These are phyloP conservation scores for Blakeslea trispora DNA, from an alignment of 371 early-diverging fungal genomes.

Conservation along the genomic window DNA sequence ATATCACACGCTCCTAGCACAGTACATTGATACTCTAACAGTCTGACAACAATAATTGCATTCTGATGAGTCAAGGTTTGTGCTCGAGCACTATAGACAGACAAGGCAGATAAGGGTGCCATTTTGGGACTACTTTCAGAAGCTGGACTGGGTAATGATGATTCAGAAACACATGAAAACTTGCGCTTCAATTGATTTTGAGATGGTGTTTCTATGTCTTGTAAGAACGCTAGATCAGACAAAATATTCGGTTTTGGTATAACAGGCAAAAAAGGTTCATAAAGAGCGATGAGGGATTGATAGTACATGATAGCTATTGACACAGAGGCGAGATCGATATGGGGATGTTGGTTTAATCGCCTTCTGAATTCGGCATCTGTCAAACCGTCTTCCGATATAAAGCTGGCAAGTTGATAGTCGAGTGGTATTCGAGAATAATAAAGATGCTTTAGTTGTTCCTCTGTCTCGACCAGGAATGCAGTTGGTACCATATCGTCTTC, in stretches of 20 bases:
- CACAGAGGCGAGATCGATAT: conserved; percentile 25
- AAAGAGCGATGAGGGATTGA: conserved; percentile 26
- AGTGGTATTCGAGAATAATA: conserved; percentile 27
- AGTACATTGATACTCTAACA: conserved; percentile 33
- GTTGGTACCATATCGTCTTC: conserved; percentile 28
- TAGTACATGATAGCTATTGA: conserved; percentile 26
- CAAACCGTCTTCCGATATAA: conserved; percentile 34
- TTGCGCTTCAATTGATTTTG: conserved; percentile 10
- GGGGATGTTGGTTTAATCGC: conserved; percentile 21
- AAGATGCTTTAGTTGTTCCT: conserved; percentile 22
- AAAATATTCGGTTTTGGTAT: conserved; percentile 9
- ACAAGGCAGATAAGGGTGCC: background rate
- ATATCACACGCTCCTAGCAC: conserved; percentile 24
- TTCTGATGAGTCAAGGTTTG: conserved; percentile 30
- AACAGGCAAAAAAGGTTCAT: conserved; percentile 38
- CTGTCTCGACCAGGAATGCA: conserved; percentile 26
- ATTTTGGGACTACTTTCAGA: no score
- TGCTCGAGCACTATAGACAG: conserved; percentile 14
- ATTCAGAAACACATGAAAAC: background rate
- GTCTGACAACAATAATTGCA: conserved; percentile 32
- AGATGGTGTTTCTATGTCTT: background rate
- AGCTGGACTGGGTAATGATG: background rate
- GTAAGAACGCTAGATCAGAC: background rate
- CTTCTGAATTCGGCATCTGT: conserved; percentile 29
- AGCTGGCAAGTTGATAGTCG: conserved; percentile 20